Evolutionary conservation across 352 stramenopile genomes (phyloP).

Genomic region (Globisporangium perplexum): DNA sequence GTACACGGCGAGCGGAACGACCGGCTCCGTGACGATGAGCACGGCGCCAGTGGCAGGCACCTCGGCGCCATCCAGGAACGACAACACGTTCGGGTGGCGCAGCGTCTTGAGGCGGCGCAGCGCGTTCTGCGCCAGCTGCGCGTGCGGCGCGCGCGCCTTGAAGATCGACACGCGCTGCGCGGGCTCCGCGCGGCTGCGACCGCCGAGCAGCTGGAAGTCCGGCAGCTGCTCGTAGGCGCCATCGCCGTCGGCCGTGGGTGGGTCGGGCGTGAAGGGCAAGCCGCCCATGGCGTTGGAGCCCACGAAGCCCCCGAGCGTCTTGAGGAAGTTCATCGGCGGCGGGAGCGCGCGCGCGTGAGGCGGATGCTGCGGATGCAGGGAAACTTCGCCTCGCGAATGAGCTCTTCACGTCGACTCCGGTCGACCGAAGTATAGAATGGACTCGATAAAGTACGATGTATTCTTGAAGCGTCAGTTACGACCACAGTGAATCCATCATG

Average conservation of each 20-base stretch:
- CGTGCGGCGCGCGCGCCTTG: conserved; percentile 81
- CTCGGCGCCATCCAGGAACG: conserved; percentile 80
- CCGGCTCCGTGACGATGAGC: conserved; percentile 93
- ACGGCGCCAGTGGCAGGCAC: conserved; percentile 81
- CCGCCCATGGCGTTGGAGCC: conserved; percentile 61
- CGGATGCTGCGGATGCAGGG: no score
- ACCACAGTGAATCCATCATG: no score
- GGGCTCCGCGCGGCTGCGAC: conserved; percentile 80
- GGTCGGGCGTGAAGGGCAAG: conserved; percentile 60
- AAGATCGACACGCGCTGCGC: conserved; percentile 87
- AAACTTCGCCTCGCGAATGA: no score
- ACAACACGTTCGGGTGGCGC: conserved; percentile 92
- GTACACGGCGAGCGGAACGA: conserved; percentile 87
- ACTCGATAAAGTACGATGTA: background rate
- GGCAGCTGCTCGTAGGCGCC: conserved; percentile 55
- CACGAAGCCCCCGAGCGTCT: conserved; percentile 75
- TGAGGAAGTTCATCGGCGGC: conserved; percentile 84
- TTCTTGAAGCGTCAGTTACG: background rate
- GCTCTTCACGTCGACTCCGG: background rate
- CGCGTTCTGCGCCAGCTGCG: conserved; percentile 85
- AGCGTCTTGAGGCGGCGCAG: conserved; percentile 92
- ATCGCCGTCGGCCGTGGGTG: conserved; percentile 11
- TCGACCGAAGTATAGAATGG: background rate
- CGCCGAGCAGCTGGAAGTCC: conserved; percentile 84
- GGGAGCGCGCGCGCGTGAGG: background rate